Conservation (phyloP, 176 grass and related monocot genomes). For the Neostapfia colusana region DNA sequence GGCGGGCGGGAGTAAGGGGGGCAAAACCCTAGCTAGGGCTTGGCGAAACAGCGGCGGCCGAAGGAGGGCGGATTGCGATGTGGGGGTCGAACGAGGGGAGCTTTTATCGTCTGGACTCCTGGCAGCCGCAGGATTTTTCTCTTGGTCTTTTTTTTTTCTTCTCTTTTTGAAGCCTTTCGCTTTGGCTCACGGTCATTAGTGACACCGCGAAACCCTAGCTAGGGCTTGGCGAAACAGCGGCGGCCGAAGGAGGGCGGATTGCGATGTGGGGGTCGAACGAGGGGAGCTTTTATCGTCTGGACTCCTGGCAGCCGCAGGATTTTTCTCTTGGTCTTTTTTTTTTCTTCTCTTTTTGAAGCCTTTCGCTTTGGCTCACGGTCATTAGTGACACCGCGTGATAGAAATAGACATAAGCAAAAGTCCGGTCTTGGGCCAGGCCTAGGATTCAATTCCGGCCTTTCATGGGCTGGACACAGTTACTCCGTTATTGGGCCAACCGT, state of each 20-base stretch:
- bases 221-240: conserved; percentile 29
- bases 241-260: background rate
- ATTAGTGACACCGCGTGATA: conserved; percentile 11
- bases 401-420: background rate
- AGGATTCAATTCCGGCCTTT: background rate
- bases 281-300: conserved; percentile 33
- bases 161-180: too few species aligned
- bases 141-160: background rate
- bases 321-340: background rate
- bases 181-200: too few species aligned
- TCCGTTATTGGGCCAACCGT: background rate
- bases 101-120: conserved; percentile 40
- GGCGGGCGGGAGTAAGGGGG: background rate
- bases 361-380: too few species aligned
- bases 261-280: background rate
- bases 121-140: conserved; percentile 1
- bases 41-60: conserved; percentile 13
- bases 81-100: background rate
- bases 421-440: background rate
- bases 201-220: conserved; percentile 65
- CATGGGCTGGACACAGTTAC: background rate
- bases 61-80: background rate
- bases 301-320: background rate
- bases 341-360: too few species aligned
- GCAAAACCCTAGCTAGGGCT: conserved; percentile 70